Base-by-base conservation (phyloP, 139 green algal species). In the Picochlorum sp. region DNA sequence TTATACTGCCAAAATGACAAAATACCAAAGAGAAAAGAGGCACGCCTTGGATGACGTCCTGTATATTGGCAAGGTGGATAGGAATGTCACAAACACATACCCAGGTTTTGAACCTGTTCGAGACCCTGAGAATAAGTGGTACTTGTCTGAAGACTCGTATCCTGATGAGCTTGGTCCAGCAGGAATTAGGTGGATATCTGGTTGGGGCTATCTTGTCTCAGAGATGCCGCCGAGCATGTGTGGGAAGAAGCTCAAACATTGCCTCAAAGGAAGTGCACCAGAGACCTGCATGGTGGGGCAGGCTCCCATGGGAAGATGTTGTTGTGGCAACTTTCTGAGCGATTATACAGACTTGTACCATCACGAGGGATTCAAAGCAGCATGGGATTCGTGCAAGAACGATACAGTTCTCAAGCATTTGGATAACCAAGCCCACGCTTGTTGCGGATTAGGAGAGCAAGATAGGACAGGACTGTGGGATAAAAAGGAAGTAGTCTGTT, bases 271-370 rank as follows among this genome's bases (percentile, higher is more conserved):
- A 26, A 14, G 8, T 10, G 20, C 10, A 21, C 18, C 24, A 59
- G 26, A 16, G 16, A 37, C 68, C 55, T 2, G 8, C n/a, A 13
- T 88, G 81, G 71, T 78, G 71, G 71, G 71, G 71, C 0, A 44
- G 57, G 3, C 57, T 88, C 52, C 78, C 78, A 18, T 88, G 82
- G 82, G 82, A 88, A 63, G 82, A 89, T 49, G 72, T 86, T 3
- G 60, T 83, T 18, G 58, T 86, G 37, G 79, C 58, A 47, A n/a
- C 21, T n/a, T 52, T 67, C 28, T 72, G 3, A 34, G 38, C 2
- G 34, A 60, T 3, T 24, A 28, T 30, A 28, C 8, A 45, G 45
- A 23, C 54, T 37, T 4, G 58, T 34, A 65, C 38, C 71, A 78
- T 30, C 71, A 78, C 37, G 49, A 52, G 16, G 71, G 71, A n/a